Base-by-base conservation (phyloP, 306 rosid genomes). In the Mimosa pudica region DNA sequence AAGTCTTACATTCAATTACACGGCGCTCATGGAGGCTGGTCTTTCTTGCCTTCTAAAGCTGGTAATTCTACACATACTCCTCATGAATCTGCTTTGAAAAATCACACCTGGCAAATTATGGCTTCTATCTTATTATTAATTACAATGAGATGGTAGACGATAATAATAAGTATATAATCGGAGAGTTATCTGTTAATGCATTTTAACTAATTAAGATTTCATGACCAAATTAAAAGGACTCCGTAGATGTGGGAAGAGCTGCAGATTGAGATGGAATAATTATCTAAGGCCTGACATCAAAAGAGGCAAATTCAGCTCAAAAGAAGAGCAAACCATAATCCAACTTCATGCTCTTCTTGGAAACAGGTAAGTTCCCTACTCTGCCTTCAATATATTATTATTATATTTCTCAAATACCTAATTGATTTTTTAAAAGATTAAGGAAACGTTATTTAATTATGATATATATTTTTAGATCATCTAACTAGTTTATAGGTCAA, bases 41-140 rank as follows among this genome's bases (percentile, higher is more conserved):
- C 90, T 84, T 83, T 78, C 8, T 77, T 90, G 74, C 93, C 93
- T n/a, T 36, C 82, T 30, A 90, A 86, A 85, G 91, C 93, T 16
- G 91, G 91, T 89, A 64, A 11, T 10, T 46, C 2, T 10, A 38
- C 42, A 38, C 30, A 24, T 24, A 24, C 30, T 24, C 30, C 30
- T 24, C 30, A 24, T 24, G 30, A 24, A 24, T 24, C 30, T 24
- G 30, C 30, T 24, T 24, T 24, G 30, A 24, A 24, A 24, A 24
- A 24, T 24, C 30, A 24, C 42, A 38, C 42, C 42, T 38, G 3
- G 42, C 0, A 5, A 38, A 5, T 38, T 38, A 38, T 38, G 42
- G 42, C 42, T 38, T 38, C 42, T 38, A 38, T 38, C 42, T 38
- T 38, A 38, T 38, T 38, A 0, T 38, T 38, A 38, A 38, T 38